Evolutionary conservation across 2,329 filamentous ascomycete genomes (phyloP).

Genomic region (Xylariaceae sp.): DNA sequence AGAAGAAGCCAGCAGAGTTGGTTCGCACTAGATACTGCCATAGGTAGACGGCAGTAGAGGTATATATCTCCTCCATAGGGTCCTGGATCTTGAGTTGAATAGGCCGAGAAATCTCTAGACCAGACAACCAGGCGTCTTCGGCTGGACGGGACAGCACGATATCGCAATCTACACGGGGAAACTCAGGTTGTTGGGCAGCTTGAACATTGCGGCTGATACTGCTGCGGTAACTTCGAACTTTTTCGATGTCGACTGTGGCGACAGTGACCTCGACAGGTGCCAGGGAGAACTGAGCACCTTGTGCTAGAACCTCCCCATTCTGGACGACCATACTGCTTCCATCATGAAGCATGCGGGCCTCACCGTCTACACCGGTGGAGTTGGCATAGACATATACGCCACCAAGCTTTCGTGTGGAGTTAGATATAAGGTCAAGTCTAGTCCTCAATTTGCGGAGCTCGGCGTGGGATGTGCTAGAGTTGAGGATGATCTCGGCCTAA

Average conservation of each 20-base stretch:
- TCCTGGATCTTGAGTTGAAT: background rate
- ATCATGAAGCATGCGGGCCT: constrained; percentile 1
- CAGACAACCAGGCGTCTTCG: background rate
- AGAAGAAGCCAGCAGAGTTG: background rate
- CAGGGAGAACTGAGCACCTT: constrained; percentile 4
- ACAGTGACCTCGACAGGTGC: constrained; percentile 3
- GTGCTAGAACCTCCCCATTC: constrained; percentile 3
- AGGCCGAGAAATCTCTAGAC: background rate
- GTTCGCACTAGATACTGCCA: too few species aligned
- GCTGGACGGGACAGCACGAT: constrained; percentile 1
- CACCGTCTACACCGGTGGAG: background rate
- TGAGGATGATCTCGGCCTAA: constrained; percentile 37
- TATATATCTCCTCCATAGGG: constrained; percentile 3
- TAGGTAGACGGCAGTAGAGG: background rate
- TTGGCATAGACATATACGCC: constrained; percentile 52
- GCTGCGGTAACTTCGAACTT: constrained; percentile 1
- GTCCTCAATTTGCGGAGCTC: constrained; percentile 53
- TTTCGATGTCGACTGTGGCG: constrained; percentile 4
- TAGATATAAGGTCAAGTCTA: constrained; percentile 55
- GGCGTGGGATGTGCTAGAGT: constrained; percentile 62
- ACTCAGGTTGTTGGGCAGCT: background rate
- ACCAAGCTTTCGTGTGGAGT: constrained; percentile 46
- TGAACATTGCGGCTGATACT: background rate
- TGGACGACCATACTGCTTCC: constrained; percentile 4
- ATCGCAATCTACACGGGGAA: background rate